A percentile compares a stretch with the other conserved stretches of the same genome.
Conservation (phyloP, 768 basidiomycete species). For the Pulveroboletus sp. region DNA sequence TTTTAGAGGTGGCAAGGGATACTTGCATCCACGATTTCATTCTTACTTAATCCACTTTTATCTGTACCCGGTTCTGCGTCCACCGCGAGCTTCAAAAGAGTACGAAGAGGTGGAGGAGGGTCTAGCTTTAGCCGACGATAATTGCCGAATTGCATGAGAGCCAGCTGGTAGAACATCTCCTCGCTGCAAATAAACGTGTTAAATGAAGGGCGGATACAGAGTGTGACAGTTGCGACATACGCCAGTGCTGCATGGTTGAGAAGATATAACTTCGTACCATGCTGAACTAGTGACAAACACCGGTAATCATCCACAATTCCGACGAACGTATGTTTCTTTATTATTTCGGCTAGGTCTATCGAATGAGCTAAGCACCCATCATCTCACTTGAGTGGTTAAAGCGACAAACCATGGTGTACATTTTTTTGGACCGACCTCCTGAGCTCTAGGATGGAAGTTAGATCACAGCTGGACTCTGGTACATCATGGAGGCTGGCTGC, state of each 20-base stretch:
- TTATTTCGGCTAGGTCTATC: slow-evolving; percentile 74
- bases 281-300: slow-evolving; percentile 79
- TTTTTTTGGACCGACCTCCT: slow-evolving; percentile 53
- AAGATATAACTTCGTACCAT: slow-evolving; percentile 83
- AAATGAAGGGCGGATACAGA: background rate
- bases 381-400: background rate
- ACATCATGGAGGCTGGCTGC: slow-evolving; percentile 46
- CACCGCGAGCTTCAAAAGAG: slow-evolving; percentile 75
- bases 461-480: slow-evolving; percentile 66
- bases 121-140: slow-evolving; percentile 73
- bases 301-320: slow-evolving; percentile 78
- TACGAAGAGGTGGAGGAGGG: slow-evolving; percentile 70
- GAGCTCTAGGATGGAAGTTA: slow-evolving; percentile 70
- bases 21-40: slow-evolving; percentile 68
- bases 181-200: slow-evolving; percentile 46
- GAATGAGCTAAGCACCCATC: background rate
- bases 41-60: slow-evolving; percentile 49
- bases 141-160: slow-evolving; percentile 85
- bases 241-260: slow-evolving; percentile 80
- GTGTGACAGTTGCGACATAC: slow-evolving; percentile 44
- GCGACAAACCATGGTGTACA: slow-evolving; percentile 62
- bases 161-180: slow-evolving; percentile 93
- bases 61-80: slow-evolving; percentile 53
- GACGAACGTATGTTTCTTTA: slow-evolving; percentile 86
- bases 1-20: background rate